Conservation (phyloP, 78 protist species). For the Planoprotostelium fungivorum region DNA sequence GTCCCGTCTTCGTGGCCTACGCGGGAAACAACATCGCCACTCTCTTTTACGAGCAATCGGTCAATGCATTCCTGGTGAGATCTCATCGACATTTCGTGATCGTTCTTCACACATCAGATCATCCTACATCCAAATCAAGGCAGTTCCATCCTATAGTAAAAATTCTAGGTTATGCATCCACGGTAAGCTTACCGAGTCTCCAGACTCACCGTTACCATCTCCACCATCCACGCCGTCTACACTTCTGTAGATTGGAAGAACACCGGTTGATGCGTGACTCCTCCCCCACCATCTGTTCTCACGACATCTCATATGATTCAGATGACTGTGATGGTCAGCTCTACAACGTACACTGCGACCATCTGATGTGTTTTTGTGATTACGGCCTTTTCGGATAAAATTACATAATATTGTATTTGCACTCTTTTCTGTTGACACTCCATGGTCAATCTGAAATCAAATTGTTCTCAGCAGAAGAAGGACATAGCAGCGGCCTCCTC, state of each 20-base stretch:
- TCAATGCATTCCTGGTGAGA: not conserved
- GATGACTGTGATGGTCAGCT: not conserved
- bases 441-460: too few relatives aligned
- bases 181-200: not conserved
- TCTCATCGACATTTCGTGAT: not conserved
- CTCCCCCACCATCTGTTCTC: not conserved
- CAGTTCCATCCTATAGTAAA: not conserved
- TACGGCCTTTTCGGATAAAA: too few relatives aligned
- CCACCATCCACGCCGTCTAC: not conserved
- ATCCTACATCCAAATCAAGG: too few relatives aligned
- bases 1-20: not conserved
- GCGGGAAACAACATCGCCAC: not conserved
- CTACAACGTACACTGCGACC: too few relatives aligned
- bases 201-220: not conserved
- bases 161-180: not conserved
- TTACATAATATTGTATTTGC: too few relatives aligned
- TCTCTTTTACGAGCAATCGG: not conserved
- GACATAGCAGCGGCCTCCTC: too few relatives aligned
- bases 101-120: not conserved
- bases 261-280: not conserved
- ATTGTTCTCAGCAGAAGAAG: too few relatives aligned
- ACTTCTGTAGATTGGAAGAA: not conserved
- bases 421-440: too few relatives aligned
- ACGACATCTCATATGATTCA: not conserved
- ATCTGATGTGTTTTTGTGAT: too few relatives aligned